Base-by-base conservation (phyloP, 176 grass and related monocot species). In the Eleusine coracana region DNA sequence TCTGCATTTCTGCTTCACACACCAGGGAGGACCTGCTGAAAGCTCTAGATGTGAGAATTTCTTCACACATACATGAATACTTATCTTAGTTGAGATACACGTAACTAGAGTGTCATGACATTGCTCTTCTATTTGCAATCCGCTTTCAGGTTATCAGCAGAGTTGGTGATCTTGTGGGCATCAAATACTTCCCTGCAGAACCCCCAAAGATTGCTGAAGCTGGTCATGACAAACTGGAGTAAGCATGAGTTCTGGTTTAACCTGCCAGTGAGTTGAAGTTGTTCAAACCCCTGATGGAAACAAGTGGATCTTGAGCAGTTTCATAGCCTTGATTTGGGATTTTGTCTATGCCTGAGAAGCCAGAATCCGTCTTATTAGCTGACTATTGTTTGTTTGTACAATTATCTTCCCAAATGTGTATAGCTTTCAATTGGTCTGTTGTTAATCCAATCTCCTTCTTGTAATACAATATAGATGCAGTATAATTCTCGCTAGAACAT, bases 1-100 rank as follows among this genome's bases (percentile, higher is more conserved):
- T 96, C 74, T 96, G 93, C 80, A 96, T 96, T 80, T 96, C 90
- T 55, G 90, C 93, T 84, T 92, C 93, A 39, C 93, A 96, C 77
- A 89, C 80, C n/a, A 86, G 86, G 83, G 88, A 92, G 62, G 93
- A 96, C 67, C 76, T 97, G 40, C 81, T 93, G 36, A 91, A 91
- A 86, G 89, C 83, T 20, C 84, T 97, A 39, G 89, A 97, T 81
- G 94, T 93, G 66, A 88, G 84, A 18, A 1, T 25, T 71, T 77
- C 18, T 55, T 74, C 42, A 38, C 29, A 23, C 13, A 6, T 73
- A 0, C 29, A 25, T 38, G 60, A 48, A 1, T 8, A 79, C 56
- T 46, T 68, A 2, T 4, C 0, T 67, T 4, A 31, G 14, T 59
- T 44, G 49, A 25, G 12, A 10, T 15, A 34, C 1, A 17, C 46